Percentiles rank a stretch among this genome's conserved stretches.
phyloP scores from a whole-genome alignment of 1,284 basidiomycete species.

The Pascua guehoae region DNA sequence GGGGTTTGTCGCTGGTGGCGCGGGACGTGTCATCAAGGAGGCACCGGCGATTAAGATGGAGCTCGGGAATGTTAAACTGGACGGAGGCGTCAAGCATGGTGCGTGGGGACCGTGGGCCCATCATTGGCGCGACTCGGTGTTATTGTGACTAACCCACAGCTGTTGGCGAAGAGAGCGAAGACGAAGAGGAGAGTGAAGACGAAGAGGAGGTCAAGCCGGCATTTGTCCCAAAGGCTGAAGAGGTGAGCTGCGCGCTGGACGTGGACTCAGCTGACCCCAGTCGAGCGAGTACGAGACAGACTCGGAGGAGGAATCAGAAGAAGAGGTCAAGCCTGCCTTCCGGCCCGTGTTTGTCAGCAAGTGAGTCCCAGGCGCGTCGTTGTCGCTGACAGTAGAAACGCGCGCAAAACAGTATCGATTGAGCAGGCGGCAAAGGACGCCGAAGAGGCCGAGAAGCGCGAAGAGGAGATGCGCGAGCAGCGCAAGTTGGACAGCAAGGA shows the following conservation, averaged over 20 bases:
- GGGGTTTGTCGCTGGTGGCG: slow-evolving; percentile 44
- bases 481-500: slow-evolving; percentile 44
- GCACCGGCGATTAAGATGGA: slow-evolving; percentile 31
- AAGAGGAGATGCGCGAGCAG: slow-evolving; percentile 42
- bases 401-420: slow-evolving; percentile 33
- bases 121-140: background rate
- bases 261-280: slow-evolving; percentile 19
- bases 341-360: slow-evolving; percentile 47
- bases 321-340: slow-evolving; percentile 46
- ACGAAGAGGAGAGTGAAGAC: slow-evolving; percentile 29
- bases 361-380: slow-evolving; percentile 16
- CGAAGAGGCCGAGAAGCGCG: slow-evolving; percentile 35
- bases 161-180: slow-evolving; percentile 18
- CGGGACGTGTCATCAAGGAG: slow-evolving; percentile 36
- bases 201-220: slow-evolving; percentile 32
- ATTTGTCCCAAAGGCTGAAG: slow-evolving; percentile 17
- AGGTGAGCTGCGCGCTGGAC: too few species aligned
- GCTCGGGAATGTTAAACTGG: slow-evolving; percentile 39
- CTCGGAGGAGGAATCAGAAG: slow-evolving; percentile 37
- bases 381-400: slow-evolving; percentile 25
- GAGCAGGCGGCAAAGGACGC: slow-evolving; percentile 40
- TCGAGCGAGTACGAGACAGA: slow-evolving; percentile 50
- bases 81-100: slow-evolving; percentile 33
- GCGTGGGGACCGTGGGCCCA: slow-evolving; percentile 1
- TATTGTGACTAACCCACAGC: slow-evolving; percentile 6